These are phyloP conservation scores for Nematocida sp. DNA, from an alignment of 371 early-diverging fungal genomes.

Conservation along the genomic window DNA sequence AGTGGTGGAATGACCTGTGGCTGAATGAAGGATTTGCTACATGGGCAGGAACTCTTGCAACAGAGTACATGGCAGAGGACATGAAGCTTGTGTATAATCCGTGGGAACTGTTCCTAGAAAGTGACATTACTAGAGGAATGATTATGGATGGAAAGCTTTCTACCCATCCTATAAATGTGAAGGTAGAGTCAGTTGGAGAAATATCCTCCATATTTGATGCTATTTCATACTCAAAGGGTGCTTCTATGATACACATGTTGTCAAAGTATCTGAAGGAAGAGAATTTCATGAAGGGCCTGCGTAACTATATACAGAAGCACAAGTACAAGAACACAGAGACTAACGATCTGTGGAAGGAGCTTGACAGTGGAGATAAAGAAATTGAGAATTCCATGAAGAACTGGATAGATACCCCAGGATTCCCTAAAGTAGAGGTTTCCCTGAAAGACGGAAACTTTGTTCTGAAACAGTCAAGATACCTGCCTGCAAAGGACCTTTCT, in stretches of 20 bases:
- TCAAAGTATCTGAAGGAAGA: slow-evolving; percentile 76
- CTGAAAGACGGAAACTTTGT: slow-evolving; percentile 14
- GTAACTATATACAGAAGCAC: slow-evolving; percentile 76
- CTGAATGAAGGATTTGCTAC: slow-evolving; percentile 94
- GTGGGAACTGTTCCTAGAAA: slow-evolving; percentile 73
- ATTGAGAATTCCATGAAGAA: slow-evolving; percentile 77
- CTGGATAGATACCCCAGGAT: slow-evolving; percentile 82
- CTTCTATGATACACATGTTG: slow-evolving; percentile 83
- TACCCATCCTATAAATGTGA: slow-evolving; percentile 84
- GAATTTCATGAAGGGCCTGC: slow-evolving; percentile 73
- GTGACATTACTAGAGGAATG: slow-evolving; percentile 75
- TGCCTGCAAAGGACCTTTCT: slow-evolving; percentile 10
- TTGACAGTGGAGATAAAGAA: slow-evolving; percentile 74
- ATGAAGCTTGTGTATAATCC: slow-evolving; percentile 65
- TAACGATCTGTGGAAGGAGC: slow-evolving; percentile 78
- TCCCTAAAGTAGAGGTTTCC: slow-evolving; percentile 72
- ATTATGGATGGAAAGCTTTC: slow-evolving; percentile 77
- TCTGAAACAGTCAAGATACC: slow-evolving; percentile 45
- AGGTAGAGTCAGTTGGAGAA: slow-evolving; percentile 76
- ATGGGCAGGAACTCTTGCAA: slow-evolving; percentile 79
- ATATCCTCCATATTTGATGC: slow-evolving; percentile 78
- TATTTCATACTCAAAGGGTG: slow-evolving; percentile 82
- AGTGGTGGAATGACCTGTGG: slow-evolving; percentile 88
- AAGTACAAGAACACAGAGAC: slow-evolving; percentile 79
- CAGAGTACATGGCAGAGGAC: slow-evolving; percentile 75